Conservation (phyloP, 352 stramenopile species). For the Phytophthora pinifolia region DNA sequence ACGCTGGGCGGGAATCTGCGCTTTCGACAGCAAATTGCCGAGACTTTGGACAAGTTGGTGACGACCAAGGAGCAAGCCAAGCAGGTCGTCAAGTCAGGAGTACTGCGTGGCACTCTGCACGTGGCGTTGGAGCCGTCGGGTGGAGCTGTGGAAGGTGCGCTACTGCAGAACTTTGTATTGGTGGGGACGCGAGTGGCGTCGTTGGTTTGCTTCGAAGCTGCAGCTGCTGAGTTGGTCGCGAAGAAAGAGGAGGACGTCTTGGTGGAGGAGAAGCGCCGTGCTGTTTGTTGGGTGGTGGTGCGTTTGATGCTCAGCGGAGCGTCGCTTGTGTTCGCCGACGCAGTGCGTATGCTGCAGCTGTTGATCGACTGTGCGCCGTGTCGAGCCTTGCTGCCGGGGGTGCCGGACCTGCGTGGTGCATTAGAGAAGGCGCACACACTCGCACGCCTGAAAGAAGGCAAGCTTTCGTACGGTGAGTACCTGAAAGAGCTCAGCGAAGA, state of each 20-base stretch:
- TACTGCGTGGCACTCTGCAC: slow-evolving; percentile 52
- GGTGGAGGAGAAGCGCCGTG: slow-evolving; percentile 3
- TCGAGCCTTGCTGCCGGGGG: slow-evolving; percentile 22
- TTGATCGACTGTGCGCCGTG: slow-evolving; percentile 42
- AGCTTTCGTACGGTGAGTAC: slow-evolving; percentile 43
- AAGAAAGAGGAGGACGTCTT: neutral
- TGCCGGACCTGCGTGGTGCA: slow-evolving; percentile 59
- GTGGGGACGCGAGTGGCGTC: slow-evolving; percentile 25
- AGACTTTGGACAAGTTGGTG: slow-evolving; percentile 31
- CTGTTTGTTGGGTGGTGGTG: slow-evolving; percentile 53
- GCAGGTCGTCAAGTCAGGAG: slow-evolving; percentile 29
- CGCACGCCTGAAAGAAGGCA: slow-evolving; percentile 33
- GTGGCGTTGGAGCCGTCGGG: slow-evolving; percentile 35
- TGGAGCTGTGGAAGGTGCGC: slow-evolving; percentile 1
- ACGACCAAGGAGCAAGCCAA: slow-evolving; percentile 56
- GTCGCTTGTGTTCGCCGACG: slow-evolving; percentile 56
- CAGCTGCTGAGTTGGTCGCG: neutral
- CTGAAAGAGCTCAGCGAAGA: slow-evolving; percentile 43
- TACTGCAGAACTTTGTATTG: slow-evolving; percentile 22
- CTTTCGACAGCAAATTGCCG: slow-evolving; percentile 35
- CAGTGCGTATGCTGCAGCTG: slow-evolving; percentile 60
- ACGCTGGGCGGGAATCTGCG: slow-evolving; percentile 32
- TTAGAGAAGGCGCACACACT: slow-evolving; percentile 53
- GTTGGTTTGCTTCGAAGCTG: slow-evolving; percentile 27
- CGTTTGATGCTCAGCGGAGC: slow-evolving; percentile 55